Conservation (phyloP, 192 early-diverging fungal genomes). For the Umbelopsis sp. region DNA sequence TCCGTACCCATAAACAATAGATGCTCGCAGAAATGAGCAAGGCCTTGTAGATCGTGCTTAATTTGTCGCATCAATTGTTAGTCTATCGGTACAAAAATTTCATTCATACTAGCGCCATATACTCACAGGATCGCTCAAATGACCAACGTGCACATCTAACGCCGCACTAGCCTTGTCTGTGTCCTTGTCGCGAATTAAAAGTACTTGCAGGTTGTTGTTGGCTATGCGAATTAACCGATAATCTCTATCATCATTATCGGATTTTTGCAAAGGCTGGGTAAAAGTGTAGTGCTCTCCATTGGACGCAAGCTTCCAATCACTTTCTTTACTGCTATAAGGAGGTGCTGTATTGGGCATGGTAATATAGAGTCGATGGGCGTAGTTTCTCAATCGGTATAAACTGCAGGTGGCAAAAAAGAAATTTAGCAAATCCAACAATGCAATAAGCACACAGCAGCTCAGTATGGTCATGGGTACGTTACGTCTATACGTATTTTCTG, state of each 20-base stretch:
- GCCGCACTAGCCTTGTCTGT: conserved; percentile 81
- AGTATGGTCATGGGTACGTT: not conserved
- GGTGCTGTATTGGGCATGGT: conserved; percentile 1
- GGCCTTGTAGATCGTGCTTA: conserved; percentile 67
- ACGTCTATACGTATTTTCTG: not conserved
- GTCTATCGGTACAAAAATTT: not conserved
- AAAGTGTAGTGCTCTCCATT: conserved; percentile 37
- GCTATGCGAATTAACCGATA: conserved; percentile 60
- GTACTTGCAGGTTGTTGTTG: conserved; percentile 63
- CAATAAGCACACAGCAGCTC: not conserved
- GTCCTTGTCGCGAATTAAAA: conserved; percentile 70
- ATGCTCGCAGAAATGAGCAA: conserved; percentile 87
- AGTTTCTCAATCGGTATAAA: not conserved
- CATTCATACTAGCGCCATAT: not conserved
- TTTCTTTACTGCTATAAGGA: not conserved
- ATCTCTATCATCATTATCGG: conserved; percentile 62
- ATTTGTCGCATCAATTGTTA: conserved; percentile 8
- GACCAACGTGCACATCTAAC: conserved; percentile 83
- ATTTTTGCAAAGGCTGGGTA: conserved; percentile 47
- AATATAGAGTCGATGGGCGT: conserved; percentile 8
- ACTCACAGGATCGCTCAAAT: conserved; percentile 73
- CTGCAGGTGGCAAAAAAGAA: not conserved
- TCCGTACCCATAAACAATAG: conserved; percentile 68
- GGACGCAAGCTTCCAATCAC: conserved; percentile 25
- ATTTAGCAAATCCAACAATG: not conserved